Conservation (phyloP, 2,329 filamentous ascomycete genomes). For the Botrytis sinoallii region DNA sequence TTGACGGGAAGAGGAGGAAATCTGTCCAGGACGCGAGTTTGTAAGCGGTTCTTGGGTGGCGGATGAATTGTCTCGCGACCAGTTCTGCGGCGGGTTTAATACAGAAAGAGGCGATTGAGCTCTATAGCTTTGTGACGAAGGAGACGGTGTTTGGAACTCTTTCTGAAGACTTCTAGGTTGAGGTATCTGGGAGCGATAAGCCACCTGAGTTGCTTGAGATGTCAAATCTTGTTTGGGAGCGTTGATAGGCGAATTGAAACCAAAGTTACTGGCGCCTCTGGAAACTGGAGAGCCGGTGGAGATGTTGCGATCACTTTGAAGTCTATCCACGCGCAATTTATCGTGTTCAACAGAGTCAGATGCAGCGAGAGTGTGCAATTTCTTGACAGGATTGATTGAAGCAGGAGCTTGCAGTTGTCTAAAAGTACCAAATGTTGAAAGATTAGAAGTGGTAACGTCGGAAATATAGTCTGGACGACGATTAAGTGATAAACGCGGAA, state of each 20-base stretch:
- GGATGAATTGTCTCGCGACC: not conserved
- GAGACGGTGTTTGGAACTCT: not conserved
- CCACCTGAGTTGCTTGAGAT: not conserved
- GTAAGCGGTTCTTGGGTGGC: not conserved
- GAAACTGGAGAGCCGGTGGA: slow-evolving; percentile 14
- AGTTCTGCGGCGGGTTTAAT: not conserved
- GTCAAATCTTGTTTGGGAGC: not conserved
- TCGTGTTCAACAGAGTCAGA: not conserved
- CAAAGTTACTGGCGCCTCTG: not conserved
- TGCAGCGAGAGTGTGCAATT: not conserved
- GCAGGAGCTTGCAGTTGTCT: not conserved
- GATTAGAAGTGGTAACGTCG: not conserved
- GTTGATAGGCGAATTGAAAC: not conserved
- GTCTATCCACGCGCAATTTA: not conserved
- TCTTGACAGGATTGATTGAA: not conserved
- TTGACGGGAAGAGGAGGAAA: not conserved
- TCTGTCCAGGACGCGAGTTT: not conserved
- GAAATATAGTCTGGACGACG: not conserved
- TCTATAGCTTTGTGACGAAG: not conserved
- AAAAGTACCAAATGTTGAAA: not conserved
- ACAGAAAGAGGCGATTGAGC: not conserved
- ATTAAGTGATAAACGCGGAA: not conserved
- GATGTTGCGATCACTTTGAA: not conserved
- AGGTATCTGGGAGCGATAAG: not conserved
- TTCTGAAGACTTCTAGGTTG: not conserved